Base-by-base conservation (phyloP, 2,329 filamentous ascomycete species). In the Piedraia hortae region DNA sequence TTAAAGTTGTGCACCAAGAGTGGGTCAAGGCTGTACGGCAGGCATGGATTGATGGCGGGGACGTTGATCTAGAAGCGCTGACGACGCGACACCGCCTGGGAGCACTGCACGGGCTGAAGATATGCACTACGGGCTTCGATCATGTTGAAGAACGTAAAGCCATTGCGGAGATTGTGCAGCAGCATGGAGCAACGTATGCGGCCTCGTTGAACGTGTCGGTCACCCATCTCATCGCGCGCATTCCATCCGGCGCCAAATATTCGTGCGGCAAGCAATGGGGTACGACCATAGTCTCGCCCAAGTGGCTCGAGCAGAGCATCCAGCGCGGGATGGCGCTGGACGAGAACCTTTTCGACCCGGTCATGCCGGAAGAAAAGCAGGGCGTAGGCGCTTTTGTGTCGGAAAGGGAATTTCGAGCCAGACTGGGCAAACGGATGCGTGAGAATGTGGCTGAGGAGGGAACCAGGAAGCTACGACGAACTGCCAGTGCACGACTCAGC, bases 281-380 rank as follows among this genome's bases (percentile, higher is more conserved):
- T 20, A 62, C 90, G 32, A 63, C 63, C 23, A 62, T 78, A 12
- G 77, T 97, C 12, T 67, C 71, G 1, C 44, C 73, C 15, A 68
- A 78, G 38, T 97, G 85, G 85, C 59, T 93, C 16, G 51, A 66
- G 22, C 73, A 91, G 37, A 82, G 73, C 36, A 45, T 85, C 27
- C 60, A 71, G 31, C 61, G 85, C 30, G 77, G 78, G 25, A 85
- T 97, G 77, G 71, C 80, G 10, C 51, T 97, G 10, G 74, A 91
- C 24, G 85, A 93, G 42, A 47, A 53, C n/a, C 63, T 62, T 27
- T 97, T 88, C 43, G 67, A 88, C 39, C 80, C 77, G 2, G 50
- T 60, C 12, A 43, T 82, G 10, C 64, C 74, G 0, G 31, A 39
- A 4, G 62, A 70, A 31, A 55, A 78, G 36, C 70, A 78, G 38